Base-by-base conservation (phyloP, 352 stramenopile species). In the Phytophthora ohioensis region DNA sequence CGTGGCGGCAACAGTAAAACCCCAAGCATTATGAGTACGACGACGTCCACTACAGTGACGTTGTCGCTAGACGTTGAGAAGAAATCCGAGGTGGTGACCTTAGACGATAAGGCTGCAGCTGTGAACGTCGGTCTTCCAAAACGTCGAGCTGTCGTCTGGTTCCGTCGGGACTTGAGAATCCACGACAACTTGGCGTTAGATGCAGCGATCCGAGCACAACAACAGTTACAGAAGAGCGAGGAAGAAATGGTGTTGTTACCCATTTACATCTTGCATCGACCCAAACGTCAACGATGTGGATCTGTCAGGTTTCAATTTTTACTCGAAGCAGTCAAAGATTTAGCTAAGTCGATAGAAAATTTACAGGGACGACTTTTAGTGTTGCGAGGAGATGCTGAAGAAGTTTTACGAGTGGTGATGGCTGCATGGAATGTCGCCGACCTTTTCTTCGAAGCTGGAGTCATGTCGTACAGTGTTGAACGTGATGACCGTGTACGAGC, bases 101-200 rank as follows among this genome's bases (percentile, higher is more conserved):
- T 45, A 21, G 15, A 21, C 21, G 51, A 36, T 10, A 12, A 57
- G 12, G 30, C 27, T 21, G 49, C 49, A 57, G 10, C 7, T 32
- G 34, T 45, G n/a, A 51, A 54, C n/a, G 17, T 27, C n/a, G 21
- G 4, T 11, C 46, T 43, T 21, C 43, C 64, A 10, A 75, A 79
- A n/a, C 75, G 81, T 5, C 75, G 81, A 7, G 82, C 83, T 4
- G 47, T 93, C 15, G 69, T 92, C 32, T 99, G 97, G 97, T 98
- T 99, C 60, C 88, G 97, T 5, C 98, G 98, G 38, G 94, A 97
- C 57, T 74, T 99, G 51, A 80, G 97, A 17, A 60, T 99, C 27
- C 94, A 99, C 76, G 97, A 99, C 83, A 99, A 99, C 79, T 84
- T 95, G 38, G 90, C 91, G 32, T 77, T 99, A 10, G 57, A 92